Conservation (phyloP, 2,329 filamentous ascomycete genomes). For the Cadophora luteo-olivacea region DNA sequence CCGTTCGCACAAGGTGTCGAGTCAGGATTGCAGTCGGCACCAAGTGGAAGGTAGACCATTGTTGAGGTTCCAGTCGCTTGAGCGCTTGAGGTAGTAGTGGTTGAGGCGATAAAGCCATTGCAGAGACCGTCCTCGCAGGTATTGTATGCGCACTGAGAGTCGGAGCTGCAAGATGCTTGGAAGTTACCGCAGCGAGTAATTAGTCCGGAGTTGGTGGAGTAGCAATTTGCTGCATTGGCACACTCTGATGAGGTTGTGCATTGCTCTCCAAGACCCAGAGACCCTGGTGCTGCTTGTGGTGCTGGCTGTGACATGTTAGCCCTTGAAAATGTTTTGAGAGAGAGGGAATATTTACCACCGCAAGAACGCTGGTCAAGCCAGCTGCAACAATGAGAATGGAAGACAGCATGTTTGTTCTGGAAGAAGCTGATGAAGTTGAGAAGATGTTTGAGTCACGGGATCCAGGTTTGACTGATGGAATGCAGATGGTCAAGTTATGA, state of each 20-base stretch:
- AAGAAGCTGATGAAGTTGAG: not conserved
- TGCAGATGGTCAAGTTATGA: not conserved
- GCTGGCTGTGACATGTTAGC: slow-evolving; percentile 7
- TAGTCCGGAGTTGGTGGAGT: slow-evolving; percentile 19
- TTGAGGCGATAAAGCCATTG: slow-evolving; percentile 20
- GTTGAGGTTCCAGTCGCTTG: not conserved
- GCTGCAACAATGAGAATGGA: not conserved
- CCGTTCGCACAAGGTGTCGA: slow-evolving; percentile 28
- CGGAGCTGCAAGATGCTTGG: slow-evolving; percentile 23
- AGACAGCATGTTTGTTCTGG: not conserved
- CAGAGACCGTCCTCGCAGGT: slow-evolving; percentile 29
- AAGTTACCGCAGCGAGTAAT: slow-evolving; percentile 28
- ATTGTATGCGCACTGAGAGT: slow-evolving; percentile 31
- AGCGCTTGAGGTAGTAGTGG: slow-evolving; percentile 2
- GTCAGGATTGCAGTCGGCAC: slow-evolving; percentile 23
- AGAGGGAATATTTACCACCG: not conserved
- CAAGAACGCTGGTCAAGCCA: not conserved
- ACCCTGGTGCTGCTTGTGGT: slow-evolving; percentile 9
- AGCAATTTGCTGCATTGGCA: slow-evolving; percentile 29
- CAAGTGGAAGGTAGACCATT: slow-evolving; percentile 21
- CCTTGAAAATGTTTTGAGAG: not conserved
- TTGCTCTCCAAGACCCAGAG: slow-evolving; percentile 22
- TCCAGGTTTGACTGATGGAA: not conserved
- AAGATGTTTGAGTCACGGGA: not conserved
- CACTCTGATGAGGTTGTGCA: slow-evolving; percentile 26